A percentile compares a stretch with the other conserved stretches of the same genome.
Evolutionary conservation across 1,284 basidiomycete species (phyloP).

Genomic region (Apiotrichum sp.): DNA sequence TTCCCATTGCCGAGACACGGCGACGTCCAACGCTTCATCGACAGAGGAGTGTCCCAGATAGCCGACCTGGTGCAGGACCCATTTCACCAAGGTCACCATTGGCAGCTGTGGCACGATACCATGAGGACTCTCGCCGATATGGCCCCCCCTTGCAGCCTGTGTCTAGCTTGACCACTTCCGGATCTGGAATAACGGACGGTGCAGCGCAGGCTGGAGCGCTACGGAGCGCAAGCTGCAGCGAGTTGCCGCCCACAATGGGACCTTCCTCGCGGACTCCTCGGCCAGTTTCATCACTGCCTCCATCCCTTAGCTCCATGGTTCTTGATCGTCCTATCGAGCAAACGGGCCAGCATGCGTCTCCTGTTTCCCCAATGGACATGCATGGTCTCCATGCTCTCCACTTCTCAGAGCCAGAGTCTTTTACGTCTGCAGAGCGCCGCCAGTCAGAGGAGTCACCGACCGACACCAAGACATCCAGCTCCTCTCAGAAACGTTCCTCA

Average conservation of each 20-base stretch:
- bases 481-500: too few species aligned
- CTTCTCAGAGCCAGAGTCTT: not conserved
- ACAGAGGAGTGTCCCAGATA: too few species aligned
- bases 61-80: too few species aligned
- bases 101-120: too few species aligned
- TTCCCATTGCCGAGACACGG: too few species aligned
- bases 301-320: constrained; percentile 2
- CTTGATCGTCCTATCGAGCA: constrained; percentile 4
- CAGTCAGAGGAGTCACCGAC: not conserved
- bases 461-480: too few species aligned
- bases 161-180: too few species aligned
- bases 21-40: too few species aligned
- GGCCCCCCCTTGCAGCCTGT: too few species aligned
- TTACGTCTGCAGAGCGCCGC: not conserved
- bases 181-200: too few species aligned
- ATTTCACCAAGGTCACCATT: too few species aligned
- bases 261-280: not conserved
- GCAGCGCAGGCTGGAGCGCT: not conserved
- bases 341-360: not conserved
- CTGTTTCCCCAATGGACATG: not conserved
- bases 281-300: not conserved
- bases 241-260: not conserved
- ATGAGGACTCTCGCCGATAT: too few species aligned
- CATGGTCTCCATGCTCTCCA: not conserved
- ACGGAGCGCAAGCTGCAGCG: not conserved